Evolutionary conservation across 2,329 filamentous ascomycete species (phyloP).

Genomic region (Bipolaris bicolor): DNA sequence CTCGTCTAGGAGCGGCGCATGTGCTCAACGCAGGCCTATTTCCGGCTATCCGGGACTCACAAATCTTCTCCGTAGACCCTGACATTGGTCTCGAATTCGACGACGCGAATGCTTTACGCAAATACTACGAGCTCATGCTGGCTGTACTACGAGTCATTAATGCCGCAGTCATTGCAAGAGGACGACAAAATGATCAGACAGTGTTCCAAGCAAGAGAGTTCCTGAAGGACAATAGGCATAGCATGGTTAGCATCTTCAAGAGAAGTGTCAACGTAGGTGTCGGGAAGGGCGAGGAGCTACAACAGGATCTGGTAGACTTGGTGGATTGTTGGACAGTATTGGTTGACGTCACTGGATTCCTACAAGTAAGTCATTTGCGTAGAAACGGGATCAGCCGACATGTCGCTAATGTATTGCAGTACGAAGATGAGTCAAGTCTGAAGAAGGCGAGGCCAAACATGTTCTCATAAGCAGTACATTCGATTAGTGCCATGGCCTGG

Average conservation of each 20-base stretch:
- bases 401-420: conserved; percentile 29
- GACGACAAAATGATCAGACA: conserved; percentile 76
- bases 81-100: conserved; percentile 83
- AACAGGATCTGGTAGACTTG: conserved; percentile 73
- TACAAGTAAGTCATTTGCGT: conserved; percentile 68
- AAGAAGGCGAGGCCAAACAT: conserved; percentile 31
- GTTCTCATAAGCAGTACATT: conserved; percentile 22
- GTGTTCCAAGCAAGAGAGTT: conserved; percentile 79
- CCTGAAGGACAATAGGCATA: conserved; percentile 78
- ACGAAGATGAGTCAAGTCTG: conserved; percentile 35
- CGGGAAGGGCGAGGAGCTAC: conserved; percentile 59
- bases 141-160: conserved; percentile 81
- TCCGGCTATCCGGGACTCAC: conserved; percentile 76
- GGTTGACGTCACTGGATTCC: conserved; percentile 80
- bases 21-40: conserved; percentile 92
- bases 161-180: conserved; percentile 79
- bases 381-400: not conserved
- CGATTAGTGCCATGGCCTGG: not conserved
- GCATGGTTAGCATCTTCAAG: conserved; percentile 90
- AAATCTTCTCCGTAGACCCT: conserved; percentile 88
- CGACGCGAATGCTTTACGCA: conserved; percentile 72
- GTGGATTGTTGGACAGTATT: conserved; percentile 85
- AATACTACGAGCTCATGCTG: conserved; percentile 84
- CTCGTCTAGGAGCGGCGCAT: conserved; percentile 79
- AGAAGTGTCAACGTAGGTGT: conserved; percentile 77